A percentile compares a stretch with the other conserved stretches of the same genome.
Evolutionary conservation across 2,329 filamentous ascomycete genomes (phyloP).

Genomic region (Ambrosiella cleistominuta): DNA sequence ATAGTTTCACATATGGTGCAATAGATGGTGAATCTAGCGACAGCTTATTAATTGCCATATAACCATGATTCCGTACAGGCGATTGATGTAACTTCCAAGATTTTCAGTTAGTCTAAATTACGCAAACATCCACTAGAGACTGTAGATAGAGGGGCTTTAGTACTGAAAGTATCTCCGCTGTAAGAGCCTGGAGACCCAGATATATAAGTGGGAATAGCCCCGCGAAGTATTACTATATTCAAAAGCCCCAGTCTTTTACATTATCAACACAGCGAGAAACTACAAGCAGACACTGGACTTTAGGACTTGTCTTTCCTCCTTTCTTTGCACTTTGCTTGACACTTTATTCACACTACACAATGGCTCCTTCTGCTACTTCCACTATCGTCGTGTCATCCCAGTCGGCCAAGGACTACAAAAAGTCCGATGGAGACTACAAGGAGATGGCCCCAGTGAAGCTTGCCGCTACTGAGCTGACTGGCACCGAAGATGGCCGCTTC

Average conservation of each 20-base stretch:
- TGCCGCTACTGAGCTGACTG: constrained; percentile 11
- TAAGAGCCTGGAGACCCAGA: too few relatives aligned
- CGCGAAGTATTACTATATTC: too few relatives aligned
- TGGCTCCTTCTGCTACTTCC: constrained; percentile 11
- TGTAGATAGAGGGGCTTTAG: too few relatives aligned
- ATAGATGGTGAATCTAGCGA: background rate
- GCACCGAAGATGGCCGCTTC: constrained; percentile 7
- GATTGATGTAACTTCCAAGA: background rate
- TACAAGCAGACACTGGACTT: too few relatives aligned
- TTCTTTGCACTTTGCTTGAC: background rate
- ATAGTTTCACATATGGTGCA: background rate
- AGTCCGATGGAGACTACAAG: constrained; percentile 12
- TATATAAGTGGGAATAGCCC: too few relatives aligned
- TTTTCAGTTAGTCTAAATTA: background rate
- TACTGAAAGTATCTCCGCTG: too few relatives aligned
- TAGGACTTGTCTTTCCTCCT: background rate
- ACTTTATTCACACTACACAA: background rate
- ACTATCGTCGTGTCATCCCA: constrained; percentile 1
- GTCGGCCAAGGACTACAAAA: constrained; percentile 4
- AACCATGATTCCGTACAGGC: background rate
- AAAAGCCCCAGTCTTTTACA: too few relatives aligned
- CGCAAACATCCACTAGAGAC: background rate
- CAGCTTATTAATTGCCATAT: background rate
- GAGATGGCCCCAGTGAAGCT: constrained; percentile 8
- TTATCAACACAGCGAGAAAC: too few relatives aligned